A percentile compares a stretch with the other conserved stretches of the same genome.
Evolutionary conservation across 2,329 filamentous ascomycete species (phyloP).

Genomic region (Penicillium sp.): DNA sequence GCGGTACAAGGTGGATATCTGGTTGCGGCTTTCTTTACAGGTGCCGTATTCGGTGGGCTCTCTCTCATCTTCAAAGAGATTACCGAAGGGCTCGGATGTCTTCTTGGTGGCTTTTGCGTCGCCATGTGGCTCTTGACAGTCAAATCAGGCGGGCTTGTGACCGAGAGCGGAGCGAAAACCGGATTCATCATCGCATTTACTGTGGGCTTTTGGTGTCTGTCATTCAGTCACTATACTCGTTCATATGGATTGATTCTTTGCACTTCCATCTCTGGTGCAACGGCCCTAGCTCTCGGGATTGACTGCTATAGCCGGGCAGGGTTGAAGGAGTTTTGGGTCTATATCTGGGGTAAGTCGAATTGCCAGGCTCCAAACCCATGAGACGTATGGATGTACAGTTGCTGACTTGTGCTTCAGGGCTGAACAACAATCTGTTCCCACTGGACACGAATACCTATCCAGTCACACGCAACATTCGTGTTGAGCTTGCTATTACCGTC

Average conservation of each 20-base stretch:
- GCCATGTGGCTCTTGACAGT: conserved; percentile 89
- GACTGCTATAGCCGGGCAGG: conserved; percentile 91
- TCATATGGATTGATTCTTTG: conserved; percentile 74
- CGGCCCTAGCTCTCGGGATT: conserved; percentile 76
- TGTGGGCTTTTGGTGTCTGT: conserved; percentile 68
- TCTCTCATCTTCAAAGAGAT: conserved; percentile 81
- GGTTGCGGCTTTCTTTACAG: conserved; percentile 73
- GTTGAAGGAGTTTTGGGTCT: conserved; percentile 94
- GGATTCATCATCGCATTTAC: conserved; percentile 77
- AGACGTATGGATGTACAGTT: not conserved
- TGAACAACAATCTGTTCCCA: conserved; percentile 81
- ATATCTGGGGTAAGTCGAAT: conserved; percentile 69
- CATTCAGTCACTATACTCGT: conserved; percentile 76
- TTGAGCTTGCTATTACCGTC: conserved; percentile 77
- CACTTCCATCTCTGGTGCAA: conserved; percentile 81
- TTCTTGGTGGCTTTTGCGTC: conserved; percentile 82
- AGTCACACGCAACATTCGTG: conserved; percentile 79
- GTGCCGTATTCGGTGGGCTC: conserved; percentile 70
- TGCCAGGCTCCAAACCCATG: not conserved
- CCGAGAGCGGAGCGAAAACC: conserved; percentile 62
- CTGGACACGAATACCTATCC: conserved; percentile 76
- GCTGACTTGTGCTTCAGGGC: conserved; percentile 42
- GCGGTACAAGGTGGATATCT: conserved; percentile 85
- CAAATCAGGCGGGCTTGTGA: conserved; percentile 73
- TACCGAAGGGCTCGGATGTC: conserved; percentile 79